A percentile compares a stretch with the other conserved stretches of the same genome.
phyloP scores from a whole-genome alignment of 805 yeast genomes.

The Cyberlindnera xishuangbannaensis region DNA sequence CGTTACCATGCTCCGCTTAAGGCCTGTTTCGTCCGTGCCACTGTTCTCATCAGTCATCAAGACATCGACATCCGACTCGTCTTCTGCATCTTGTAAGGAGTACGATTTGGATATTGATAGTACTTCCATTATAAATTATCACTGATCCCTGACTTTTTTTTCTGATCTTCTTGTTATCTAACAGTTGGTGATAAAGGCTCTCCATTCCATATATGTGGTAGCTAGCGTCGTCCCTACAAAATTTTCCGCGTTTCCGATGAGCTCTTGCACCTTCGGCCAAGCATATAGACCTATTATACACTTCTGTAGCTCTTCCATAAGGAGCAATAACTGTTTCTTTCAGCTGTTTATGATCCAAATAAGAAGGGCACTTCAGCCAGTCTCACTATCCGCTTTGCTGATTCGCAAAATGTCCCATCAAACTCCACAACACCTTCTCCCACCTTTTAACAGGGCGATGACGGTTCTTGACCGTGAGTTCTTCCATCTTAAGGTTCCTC shows the following conservation, averaged over 20 bases:
- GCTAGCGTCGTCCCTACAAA: background rate
- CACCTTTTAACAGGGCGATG: constrained; percentile 70
- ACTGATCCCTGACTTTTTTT: no score
- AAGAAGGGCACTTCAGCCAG: no score
- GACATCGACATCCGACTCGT: constrained; percentile 33
- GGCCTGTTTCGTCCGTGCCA: constrained; percentile 24
- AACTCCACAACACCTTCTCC: constrained; percentile 27
- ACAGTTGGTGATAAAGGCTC: no score
- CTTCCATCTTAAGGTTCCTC: constrained; percentile 50
- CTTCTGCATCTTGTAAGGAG: constrained; percentile 12
- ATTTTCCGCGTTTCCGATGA: background rate
- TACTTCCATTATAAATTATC: constrained; percentile 10
- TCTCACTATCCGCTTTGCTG: no score
- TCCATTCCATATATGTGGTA: no score
- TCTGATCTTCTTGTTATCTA: no score
- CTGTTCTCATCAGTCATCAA: constrained; percentile 20
- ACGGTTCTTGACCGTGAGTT: constrained; percentile 56
- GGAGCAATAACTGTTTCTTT: no score
- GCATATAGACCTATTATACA: background rate
- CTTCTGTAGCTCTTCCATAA: no score
- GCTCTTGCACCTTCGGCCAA: background rate
- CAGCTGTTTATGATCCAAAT: no score
- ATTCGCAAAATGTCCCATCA: constrained; percentile 3
- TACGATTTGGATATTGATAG: constrained; percentile 17
- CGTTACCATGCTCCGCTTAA: constrained; percentile 54